Evolutionary conservation across 768 basidiomycete genomes (phyloP).

Genomic region (Cystofilobasidium bisporidii): DNA sequence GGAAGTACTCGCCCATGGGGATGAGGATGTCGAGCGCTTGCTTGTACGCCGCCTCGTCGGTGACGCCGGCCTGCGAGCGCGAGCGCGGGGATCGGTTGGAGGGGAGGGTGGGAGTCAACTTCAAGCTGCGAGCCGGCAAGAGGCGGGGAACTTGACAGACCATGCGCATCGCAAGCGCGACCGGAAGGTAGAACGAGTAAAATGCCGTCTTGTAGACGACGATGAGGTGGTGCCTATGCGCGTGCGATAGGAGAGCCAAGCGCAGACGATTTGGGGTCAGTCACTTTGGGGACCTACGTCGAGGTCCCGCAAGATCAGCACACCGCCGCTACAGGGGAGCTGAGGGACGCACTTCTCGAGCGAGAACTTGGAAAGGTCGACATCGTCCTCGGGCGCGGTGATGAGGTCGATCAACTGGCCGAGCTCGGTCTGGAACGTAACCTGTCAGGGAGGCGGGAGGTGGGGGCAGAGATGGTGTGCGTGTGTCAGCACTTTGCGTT

Average conservation of each 20-base stretch:
- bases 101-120: too few species aligned
- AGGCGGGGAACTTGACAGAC: constrained; percentile 29
- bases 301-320: too few species aligned
- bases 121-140: not conserved
- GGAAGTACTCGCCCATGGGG: constrained; percentile 95
- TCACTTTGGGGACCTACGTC: too few species aligned
- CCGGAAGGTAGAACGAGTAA: constrained; percentile 98
- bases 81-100: too few species aligned
- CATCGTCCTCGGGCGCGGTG: constrained; percentile 81
- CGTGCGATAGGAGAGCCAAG: not conserved
- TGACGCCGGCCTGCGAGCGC: constrained; percentile 37
- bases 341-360: constrained; percentile 64
- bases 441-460: constrained; percentile 42
- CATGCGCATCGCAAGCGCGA: constrained; percentile 84
- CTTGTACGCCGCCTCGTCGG: constrained; percentile 54
- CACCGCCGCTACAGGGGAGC: too few species aligned
- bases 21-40: constrained; percentile 70
- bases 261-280: too few species aligned
- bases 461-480: too few species aligned
- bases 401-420: constrained; percentile 93
- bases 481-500: too few species aligned
- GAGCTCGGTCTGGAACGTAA: constrained; percentile 82
- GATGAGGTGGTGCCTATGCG: constrained; percentile 74
- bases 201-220: constrained; percentile 95
- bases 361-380: constrained; percentile 81